Percentiles rank a stretch among this genome's conserved stretches.
Conservation (phyloP, 140 eudicot genomes). For the Stevia rebaudiana region DNA sequence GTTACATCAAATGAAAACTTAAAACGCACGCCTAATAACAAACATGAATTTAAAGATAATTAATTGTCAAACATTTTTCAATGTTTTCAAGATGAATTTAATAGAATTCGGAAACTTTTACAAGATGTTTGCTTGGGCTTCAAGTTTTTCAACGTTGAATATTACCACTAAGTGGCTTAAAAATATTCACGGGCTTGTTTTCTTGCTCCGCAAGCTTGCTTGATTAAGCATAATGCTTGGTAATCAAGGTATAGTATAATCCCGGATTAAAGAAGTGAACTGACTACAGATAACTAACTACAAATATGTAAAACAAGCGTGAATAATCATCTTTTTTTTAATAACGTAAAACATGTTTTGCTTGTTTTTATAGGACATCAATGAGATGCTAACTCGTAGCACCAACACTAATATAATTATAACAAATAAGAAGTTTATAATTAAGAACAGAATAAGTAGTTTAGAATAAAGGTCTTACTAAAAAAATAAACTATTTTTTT, state of each 20-base stretch:
- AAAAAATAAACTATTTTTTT: too few relatives aligned
- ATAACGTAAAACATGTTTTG: neutral
- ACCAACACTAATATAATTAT: neutral
- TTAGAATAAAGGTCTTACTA: too few relatives aligned
- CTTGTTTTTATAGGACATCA: neutral
- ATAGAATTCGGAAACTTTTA: neutral
- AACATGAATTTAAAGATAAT: too few relatives aligned
- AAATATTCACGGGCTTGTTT: neutral
- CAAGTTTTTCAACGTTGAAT: conserved; percentile 12
- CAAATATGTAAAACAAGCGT: too few relatives aligned
- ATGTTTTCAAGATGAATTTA: neutral
- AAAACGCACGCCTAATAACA: too few relatives aligned
- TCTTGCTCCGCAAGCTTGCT: conserved; percentile 16
- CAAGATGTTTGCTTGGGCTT: conserved; percentile 13
- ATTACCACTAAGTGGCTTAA: too few relatives aligned
- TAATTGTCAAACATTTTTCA: too few relatives aligned
- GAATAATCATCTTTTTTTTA: neutral
- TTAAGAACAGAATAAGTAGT: too few relatives aligned
- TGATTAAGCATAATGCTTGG: neutral
- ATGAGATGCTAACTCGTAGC: neutral
- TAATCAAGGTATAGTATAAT: too few relatives aligned
- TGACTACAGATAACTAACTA: too few relatives aligned
- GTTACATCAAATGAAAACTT: too few relatives aligned
- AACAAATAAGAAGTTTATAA: too few relatives aligned
- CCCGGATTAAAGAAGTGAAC: neutral